phyloP scores from a whole-genome alignment of 1,284 basidiomycete species.

The Phellopilus nigrolimitatus region DNA sequence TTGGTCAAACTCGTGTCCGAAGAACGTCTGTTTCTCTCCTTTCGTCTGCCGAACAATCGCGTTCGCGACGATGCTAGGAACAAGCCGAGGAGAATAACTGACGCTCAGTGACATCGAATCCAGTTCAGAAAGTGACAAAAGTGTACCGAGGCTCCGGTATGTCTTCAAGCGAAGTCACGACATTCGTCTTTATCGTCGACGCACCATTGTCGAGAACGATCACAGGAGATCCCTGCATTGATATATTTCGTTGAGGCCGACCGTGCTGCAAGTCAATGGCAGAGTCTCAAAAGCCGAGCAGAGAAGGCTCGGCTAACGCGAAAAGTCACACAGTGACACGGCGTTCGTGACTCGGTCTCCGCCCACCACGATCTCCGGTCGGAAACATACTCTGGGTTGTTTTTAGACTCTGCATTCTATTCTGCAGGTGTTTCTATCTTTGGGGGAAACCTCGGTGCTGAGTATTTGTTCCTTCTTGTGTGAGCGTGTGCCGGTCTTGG shows the following conservation, averaged over 20 bases:
- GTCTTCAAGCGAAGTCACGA: slow-evolving; percentile 28
- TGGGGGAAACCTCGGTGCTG: too few species aligned
- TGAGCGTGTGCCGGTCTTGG: too few species aligned
- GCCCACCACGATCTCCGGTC: neutral
- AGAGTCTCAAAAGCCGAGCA: neutral
- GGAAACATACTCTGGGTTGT: neutral
- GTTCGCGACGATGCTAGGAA: slow-evolving; percentile 65
- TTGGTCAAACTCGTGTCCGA: slow-evolving; percentile 73
- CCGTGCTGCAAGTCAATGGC: neutral
- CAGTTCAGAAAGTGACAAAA: too few species aligned
- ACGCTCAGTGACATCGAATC: neutral
- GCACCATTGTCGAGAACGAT: slow-evolving; percentile 86
- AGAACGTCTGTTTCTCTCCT: slow-evolving; percentile 72
- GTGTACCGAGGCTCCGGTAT: slow-evolving; percentile 28
- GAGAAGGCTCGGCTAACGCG: neutral
- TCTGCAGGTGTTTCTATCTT: too few species aligned
- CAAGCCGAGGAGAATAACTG: slow-evolving; percentile 15
- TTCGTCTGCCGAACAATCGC: slow-evolving; percentile 72
- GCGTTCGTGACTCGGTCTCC: too few species aligned
- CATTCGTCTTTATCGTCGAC: slow-evolving; percentile 73
- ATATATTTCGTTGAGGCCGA: neutral
- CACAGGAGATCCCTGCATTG: slow-evolving; percentile 40
- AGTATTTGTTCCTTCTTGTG: too few species aligned
- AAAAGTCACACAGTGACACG: neutral
- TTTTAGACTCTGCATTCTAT: too few species aligned